phyloP scores from a whole-genome alignment of 2,329 filamentous ascomycete species.

The Sordariomycetes sp. region DNA sequence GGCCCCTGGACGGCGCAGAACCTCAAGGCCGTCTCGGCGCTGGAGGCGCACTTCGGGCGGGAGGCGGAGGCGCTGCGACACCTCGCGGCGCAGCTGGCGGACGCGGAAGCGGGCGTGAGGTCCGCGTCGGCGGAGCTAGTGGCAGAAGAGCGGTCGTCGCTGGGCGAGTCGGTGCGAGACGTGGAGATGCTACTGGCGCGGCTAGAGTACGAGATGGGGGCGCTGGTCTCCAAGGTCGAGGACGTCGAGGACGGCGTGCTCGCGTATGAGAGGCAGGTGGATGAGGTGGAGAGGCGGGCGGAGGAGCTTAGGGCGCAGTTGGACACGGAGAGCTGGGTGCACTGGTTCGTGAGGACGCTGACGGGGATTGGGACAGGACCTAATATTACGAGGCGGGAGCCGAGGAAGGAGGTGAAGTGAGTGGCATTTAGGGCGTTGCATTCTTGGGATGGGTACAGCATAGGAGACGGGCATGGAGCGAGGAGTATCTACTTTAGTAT shows the following conservation, averaged over 20 bases:
- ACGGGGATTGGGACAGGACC: slow-evolving; percentile 51
- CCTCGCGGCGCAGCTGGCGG: slow-evolving; percentile 59
- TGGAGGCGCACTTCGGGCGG: slow-evolving; percentile 51
- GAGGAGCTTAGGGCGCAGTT: slow-evolving; percentile 52
- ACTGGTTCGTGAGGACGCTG: slow-evolving; percentile 52
- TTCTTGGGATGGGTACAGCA: not conserved
- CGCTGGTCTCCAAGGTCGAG: slow-evolving; percentile 67
- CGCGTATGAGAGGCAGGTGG: slow-evolving; percentile 71
- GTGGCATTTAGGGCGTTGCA: not conserved
- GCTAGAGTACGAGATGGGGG: slow-evolving; percentile 83
- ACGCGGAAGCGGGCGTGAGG: slow-evolving; percentile 58
- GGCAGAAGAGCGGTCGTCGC: slow-evolving; percentile 53
- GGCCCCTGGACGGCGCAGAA: slow-evolving; percentile 52
- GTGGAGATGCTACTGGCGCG: slow-evolving; percentile 74
- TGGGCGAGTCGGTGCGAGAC: slow-evolving; percentile 65
- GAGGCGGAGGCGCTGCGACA: slow-evolving; percentile 56
- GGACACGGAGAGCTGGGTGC: slow-evolving; percentile 52
- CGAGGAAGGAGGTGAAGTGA: not conserved
- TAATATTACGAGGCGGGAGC: slow-evolving; percentile 29
- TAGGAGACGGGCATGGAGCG: not conserved
- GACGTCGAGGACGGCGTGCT: slow-evolving; percentile 77
- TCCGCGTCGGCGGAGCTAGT: slow-evolving; percentile 60
- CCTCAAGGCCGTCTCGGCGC: slow-evolving; percentile 40
- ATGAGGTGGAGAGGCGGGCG: slow-evolving; percentile 56
- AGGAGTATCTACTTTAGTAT: not conserved